Evolutionary conservation across 306 rosid species (phyloP).

Genomic region (Castanea crenata): DNA sequence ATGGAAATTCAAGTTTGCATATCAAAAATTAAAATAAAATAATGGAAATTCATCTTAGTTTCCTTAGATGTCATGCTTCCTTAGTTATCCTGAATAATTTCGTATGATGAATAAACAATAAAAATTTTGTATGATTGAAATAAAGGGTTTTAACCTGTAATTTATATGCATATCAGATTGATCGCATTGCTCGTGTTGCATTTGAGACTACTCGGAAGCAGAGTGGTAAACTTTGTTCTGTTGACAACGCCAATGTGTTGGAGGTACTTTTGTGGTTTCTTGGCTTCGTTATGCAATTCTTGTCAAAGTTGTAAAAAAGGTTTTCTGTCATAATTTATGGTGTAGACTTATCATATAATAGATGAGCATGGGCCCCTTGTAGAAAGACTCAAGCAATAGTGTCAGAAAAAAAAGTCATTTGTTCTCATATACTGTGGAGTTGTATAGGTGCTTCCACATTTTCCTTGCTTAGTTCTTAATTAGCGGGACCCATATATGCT

Average conservation of each 20-base stretch:
- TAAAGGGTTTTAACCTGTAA: constrained; percentile 12
- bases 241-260: constrained; percentile 94
- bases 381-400: background rate
- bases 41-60: background rate
- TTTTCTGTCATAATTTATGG: background rate
- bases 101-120: too few species aligned
- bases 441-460: background rate
- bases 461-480: too few species aligned
- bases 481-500: too few species aligned
- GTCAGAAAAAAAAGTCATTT: background rate
- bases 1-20: background rate
- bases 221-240: constrained; percentile 74
- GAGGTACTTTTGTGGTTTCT: constrained; percentile 55
- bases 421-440: background rate
- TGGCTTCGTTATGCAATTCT: constrained; percentile 3
- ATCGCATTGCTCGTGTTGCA: constrained; percentile 85
- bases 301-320: background rate
- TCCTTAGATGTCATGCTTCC: background rate
- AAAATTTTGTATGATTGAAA: background rate
- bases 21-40: too few species aligned
- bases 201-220: constrained; percentile 85
- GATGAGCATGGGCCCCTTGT: background rate
- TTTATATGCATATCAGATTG: constrained; percentile 53
- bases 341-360: background rate
- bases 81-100: background rate